Evolutionary conservation across 2,329 filamentous ascomycete species (phyloP), one percentile per base, ranked within the genome.

Genomic region (Macroventuria anomochaeta): DNA sequence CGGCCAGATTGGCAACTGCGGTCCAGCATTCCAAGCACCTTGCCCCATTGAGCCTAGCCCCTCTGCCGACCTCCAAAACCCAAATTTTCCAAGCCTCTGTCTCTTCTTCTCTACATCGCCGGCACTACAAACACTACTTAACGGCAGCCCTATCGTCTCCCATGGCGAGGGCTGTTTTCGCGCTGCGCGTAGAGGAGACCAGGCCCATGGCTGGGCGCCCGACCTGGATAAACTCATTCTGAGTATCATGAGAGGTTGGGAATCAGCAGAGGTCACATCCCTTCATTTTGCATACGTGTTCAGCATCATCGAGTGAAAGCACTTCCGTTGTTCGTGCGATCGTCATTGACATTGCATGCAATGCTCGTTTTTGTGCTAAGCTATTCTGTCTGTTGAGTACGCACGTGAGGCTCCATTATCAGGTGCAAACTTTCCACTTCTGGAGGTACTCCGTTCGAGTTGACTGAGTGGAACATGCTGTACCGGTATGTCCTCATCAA

Each of bases 251-350:
- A 88, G 77, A 82, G 81, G 76, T 79, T 82, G 81, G 86, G 86
- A 88, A 88, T 88, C 86, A 88, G 86, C 83, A 82, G 85, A 80
- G 86, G 85, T 86, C 80, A 88, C 84, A 85, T 77, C 52, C 53
- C 17, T 42, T 40, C 28, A 40, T 17, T 15, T 42, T 43, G 32
- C 31, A 38, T 12, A 8, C 10, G 17, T 36, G 13, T 12, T 46
- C 25, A 13, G 15, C 15, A 18, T 36, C 5, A 39, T 36, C 5
- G 32, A 18, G 12, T 36, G 10, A 20, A n/a, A 20, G 2, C 10
- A n/a, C 28, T 6, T 42, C 5, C 12, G 8, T 13, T 29, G 37
- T 18, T 25, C 13, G n/a, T 11, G 8, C 31, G 5, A 5, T 25
- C 8, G 5, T 25, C 23, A 25, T 25, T 25, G 23, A 8, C 8